Base-by-base conservation (phyloP, 768 basidiomycete species). In the Dentipellis fragilis region DNA sequence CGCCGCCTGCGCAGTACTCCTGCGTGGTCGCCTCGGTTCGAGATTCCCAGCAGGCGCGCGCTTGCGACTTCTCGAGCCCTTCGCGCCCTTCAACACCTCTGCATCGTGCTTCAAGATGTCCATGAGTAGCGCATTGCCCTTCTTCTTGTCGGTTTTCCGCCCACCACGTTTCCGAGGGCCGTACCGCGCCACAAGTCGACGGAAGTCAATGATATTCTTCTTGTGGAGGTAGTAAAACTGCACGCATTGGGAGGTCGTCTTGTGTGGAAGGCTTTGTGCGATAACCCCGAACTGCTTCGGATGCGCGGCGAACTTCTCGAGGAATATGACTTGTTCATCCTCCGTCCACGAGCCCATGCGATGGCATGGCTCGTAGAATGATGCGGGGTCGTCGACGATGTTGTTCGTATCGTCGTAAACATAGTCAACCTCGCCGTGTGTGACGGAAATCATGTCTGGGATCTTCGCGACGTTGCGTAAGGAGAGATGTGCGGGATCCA, bases 231-330 rank as follows among this genome's bases (percentile, higher is more conserved):
- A 98, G 70, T 97, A 98, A 70, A 83, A 95, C 50, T 86, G 80
- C 48, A 97, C 89, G 66, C 93, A 96, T 76, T 96, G 89, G 0
- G 84, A 75, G 1, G 89, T 74, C 1, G 89, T 85, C 76, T 96
- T 97, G 75, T 90, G 78, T 4, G 87, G 81, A 11, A 98, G 71
- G 60, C 74, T 80, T 21, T 82, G 78, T 0, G 94, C 84, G 57
- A 98, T 93, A 64, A 85, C 77, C n/a, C 93, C 94, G 63, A 98
- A 98, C 67, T 97, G 94, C 66, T 98, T 98, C 5, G 94, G 93
- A 64, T 83, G 78, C 9, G 80, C 79, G 7, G 89, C 87, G 65
- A 86, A 98, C 66, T 86, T 83, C 66, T 87, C 83, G 54, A 87
- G 68, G 67, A 92, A 94, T 9, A 80, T 78, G 56, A 77, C 73